Base-by-base conservation (phyloP, 2,329 filamentous ascomycete genomes). In the Cladosporium sp. region DNA sequence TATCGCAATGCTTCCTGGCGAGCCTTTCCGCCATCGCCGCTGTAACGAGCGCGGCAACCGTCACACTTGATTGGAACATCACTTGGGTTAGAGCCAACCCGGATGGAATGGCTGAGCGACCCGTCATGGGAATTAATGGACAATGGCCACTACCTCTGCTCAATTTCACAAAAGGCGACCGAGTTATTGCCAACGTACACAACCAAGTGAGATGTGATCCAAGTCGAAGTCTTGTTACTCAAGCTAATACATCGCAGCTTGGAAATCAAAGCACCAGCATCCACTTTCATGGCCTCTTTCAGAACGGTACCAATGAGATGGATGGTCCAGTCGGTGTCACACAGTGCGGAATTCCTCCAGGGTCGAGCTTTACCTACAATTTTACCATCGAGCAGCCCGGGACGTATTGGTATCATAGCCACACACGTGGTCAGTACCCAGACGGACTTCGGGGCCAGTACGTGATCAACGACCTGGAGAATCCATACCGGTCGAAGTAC, bases 211-310 rank as follows among this genome's bases (percentile, higher is more conserved):
- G 50, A 44, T 10, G 7, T 21, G 21, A 46, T 18, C 4, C 4
- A 14, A 11, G 6, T 5, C 2, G 16, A 28, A 10, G 40, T 8
- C 49, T 23, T 35, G n/a, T 35, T 5, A 23, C 0, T 23, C 18
- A 21, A 14, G 21, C 55, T 57, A 1, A n/a, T 40, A 5, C 11
- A 14, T 33, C 3, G 12, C 53, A 76, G 73, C 85, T 90, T 0
- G 80, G 81, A 14, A 90, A 92, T 69, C 76, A 85, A 69, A 85
- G 83, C 14, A 89, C 89, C 10, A 85, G 84, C 44, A 81, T 93
- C 5, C 91, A 94, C 74, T 93, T 91, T 75, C 91, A 94, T 70
- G 91, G 91, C 18, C 83, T 94, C 68, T 92, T 87, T 73, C 90
- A 92, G 73, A 91, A 91, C 69, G 89, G 89, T 12, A 91, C 89